Percentiles rank a stretch among this genome's conserved stretches.
phyloP scores from a whole-genome alignment of 148 eudicot species.

The Linanthus parryae region DNA sequence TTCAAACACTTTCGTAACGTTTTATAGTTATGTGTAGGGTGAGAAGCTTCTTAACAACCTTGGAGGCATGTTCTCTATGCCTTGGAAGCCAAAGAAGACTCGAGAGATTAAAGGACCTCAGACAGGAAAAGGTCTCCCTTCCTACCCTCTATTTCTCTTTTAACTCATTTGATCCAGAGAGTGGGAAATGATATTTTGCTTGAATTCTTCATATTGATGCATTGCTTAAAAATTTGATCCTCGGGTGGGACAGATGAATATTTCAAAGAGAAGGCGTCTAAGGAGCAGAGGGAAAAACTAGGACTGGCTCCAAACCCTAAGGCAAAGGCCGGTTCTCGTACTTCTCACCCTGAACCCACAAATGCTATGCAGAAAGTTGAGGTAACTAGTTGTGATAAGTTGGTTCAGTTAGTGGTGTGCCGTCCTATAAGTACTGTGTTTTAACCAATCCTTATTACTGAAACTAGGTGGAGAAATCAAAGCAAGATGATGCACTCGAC shows the following conservation, averaged over 20 bases:
- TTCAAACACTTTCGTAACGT: no score
- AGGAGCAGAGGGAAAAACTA: constrained; percentile 62
- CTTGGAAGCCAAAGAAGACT: constrained; percentile 88
- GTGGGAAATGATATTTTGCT: no score
- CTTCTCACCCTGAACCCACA: constrained; percentile 57
- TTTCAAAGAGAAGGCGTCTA: constrained; percentile 33
- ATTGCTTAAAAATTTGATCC: no score
- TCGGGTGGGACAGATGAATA: constrained; percentile 16
- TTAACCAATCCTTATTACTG: background rate
- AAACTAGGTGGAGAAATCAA: constrained; percentile 64
- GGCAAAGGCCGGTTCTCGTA: constrained; percentile 30
- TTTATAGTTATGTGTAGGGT: no score
- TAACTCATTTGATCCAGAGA: no score
- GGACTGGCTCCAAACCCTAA: constrained; percentile 38
- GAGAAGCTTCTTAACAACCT: constrained; percentile 76
- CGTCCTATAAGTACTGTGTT: background rate
- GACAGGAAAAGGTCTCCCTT: constrained; percentile 36
- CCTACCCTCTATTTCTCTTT: background rate
- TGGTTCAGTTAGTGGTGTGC: background rate
- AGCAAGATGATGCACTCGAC: constrained; percentile 75
- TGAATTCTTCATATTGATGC: no score
- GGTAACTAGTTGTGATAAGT: constrained; percentile 24
- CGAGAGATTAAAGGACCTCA: constrained; percentile 54
- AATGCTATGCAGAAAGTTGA: constrained; percentile 70
- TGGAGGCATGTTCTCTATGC: constrained; percentile 90